These are phyloP conservation scores for Solanum paucissectum DNA, from an alignment of 257 asterid genomes.

Conservation along the genomic window DNA sequence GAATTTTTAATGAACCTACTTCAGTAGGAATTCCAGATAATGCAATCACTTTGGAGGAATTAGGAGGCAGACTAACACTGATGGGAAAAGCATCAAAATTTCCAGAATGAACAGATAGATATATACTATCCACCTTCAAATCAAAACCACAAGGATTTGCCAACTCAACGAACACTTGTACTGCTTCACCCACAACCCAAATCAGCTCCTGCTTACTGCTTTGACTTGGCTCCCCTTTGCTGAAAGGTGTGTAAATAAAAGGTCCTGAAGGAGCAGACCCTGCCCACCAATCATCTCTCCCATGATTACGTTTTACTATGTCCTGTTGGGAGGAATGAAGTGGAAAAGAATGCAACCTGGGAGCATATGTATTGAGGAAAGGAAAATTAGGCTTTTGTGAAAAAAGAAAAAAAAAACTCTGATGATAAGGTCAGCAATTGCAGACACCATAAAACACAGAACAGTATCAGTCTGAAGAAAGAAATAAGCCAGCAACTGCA, in stretches of 20 bases:
- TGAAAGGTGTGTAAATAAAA: slow-evolving; percentile 94
- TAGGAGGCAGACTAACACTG: slow-evolving; percentile 75
- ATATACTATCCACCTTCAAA: slow-evolving; percentile 85
- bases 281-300: slow-evolving; percentile 98
- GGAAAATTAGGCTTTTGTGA: slow-evolving; percentile 2
- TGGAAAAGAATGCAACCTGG: slow-evolving; percentile 95
- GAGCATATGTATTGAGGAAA: slow-evolving; percentile 8
- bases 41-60: slow-evolving; percentile 85
- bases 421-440: background rate
- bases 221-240: slow-evolving; percentile 77
- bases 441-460: background rate
- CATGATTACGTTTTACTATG: slow-evolving; percentile 69
- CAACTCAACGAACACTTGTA: slow-evolving; percentile 89
- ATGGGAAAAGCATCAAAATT: slow-evolving; percentile 93
- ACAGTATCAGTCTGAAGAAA: background rate
- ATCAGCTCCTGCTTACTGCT: slow-evolving; percentile 72
- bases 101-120: slow-evolving; percentile 75
- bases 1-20: slow-evolving; percentile 71
- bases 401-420: background rate
- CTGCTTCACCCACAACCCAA: slow-evolving; percentile 97
- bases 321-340: slow-evolving; percentile 83
- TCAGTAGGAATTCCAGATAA: slow-evolving; percentile 91
- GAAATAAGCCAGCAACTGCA: background rate
- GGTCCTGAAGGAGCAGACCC: slow-evolving; percentile 99
- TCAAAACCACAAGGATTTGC: slow-evolving; percentile 99